Conservation (phyloP, 768 basidiomycete species). For the Phlegmacium glaucopus region DNA sequence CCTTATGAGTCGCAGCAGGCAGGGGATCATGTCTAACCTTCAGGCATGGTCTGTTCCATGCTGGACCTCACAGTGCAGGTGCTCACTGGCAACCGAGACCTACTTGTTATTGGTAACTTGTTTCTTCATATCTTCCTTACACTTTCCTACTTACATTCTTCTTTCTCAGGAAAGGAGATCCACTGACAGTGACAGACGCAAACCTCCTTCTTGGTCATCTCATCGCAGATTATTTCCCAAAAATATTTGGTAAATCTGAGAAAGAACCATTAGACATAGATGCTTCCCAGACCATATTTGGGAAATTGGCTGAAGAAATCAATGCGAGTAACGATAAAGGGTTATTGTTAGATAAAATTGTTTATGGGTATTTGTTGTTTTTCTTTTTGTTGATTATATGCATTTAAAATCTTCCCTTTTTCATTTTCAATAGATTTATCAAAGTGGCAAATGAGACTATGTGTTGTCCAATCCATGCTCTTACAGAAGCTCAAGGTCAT, state of each 20-base stretch:
- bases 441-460: constrained; percentile 97
- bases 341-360: constrained; percentile 76
- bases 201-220: constrained; percentile 88
- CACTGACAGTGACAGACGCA: constrained; percentile 89
- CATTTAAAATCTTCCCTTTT: neutral
- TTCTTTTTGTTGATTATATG: neutral
- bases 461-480: constrained; percentile 86
- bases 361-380: constrained; percentile 64
- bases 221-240: constrained; percentile 88
- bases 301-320: constrained; percentile 63
- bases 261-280: constrained; percentile 79
- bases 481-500: constrained; percentile 88
- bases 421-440: constrained; percentile 64
- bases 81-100: constrained; percentile 96
- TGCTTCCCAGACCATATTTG: constrained; percentile 67
- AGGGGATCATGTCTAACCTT: constrained; percentile 90
- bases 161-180: constrained; percentile 75
- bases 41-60: constrained; percentile 85
- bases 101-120: constrained; percentile 74
- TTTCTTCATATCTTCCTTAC: neutral
- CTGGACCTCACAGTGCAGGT: constrained; percentile 91
- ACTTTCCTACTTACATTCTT: neutral
- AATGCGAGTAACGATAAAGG: constrained; percentile 59
- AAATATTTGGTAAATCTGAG: constrained; percentile 90
- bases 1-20: constrained; percentile 92